Base-by-base conservation (phyloP, 2,329 filamentous ascomycete genomes). In the Grosmannia huntii region DNA sequence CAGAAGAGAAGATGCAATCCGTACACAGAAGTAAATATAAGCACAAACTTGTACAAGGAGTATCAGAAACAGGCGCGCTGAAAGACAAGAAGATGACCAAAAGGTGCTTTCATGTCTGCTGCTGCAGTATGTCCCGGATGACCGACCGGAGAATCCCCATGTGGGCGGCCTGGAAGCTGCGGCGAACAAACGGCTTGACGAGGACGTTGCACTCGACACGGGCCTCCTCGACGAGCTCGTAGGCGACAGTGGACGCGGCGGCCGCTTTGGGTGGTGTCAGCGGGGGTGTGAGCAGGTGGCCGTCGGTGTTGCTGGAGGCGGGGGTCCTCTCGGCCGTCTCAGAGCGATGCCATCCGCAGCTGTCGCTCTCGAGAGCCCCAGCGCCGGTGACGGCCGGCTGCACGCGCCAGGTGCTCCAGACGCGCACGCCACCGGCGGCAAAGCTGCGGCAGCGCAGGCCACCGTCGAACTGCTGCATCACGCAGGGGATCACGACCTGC, bases 381-480 rank as follows among this genome's bases (percentile, higher is more conserved):
- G 41, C 23, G 55, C 48, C 19, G 31, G 9, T 44, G 14, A 10
- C 10, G 12, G 14, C 33, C 36, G 33, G 63, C 56, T 63, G 57
- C 2, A 71, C 67, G 58, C 68, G 66, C 62, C 71, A 72, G 25
- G 66, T 66, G 59, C 69, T 72, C 67, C 75, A 71, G 56, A 77
- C 70, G 19, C 68, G 67, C 25, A 77, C 73, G 44, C 74, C 74
- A 27, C 68, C 73, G 3, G 70, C 67, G 5, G 75, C 74, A 48
- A 73, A 67, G 54, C 72, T 75, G 46, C 75, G 68, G 57, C 71
- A 71, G n/a, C 75, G 70, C 33, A 75, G 65, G 53, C 75, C 75
- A 41, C 68, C 65, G 25, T 68, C 66, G 36, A 73, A 69, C 60
- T 66, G 68, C 64, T 77, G 75, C 61, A 77, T 75, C 31, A 74